Percentiles rank a stretch among this genome's conserved stretches.
Conservation (phyloP, 2,329 filamentous ascomycete genomes). For the Leptographium flavum region DNA sequence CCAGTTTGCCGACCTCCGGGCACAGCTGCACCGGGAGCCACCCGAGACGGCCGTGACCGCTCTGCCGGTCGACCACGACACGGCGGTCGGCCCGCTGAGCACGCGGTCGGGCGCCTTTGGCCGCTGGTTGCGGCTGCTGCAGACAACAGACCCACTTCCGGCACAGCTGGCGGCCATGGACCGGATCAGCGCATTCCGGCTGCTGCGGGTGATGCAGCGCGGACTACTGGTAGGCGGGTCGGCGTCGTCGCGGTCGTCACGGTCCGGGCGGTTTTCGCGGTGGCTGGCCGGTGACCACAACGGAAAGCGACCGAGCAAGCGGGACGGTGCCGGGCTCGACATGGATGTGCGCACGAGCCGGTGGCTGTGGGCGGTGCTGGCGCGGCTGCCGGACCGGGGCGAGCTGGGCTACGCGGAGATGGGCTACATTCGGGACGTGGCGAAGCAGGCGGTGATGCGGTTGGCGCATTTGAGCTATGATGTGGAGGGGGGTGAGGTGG, state of each 20-base stretch:
- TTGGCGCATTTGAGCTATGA: conserved; percentile 40
- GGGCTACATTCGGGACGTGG: conserved; percentile 62
- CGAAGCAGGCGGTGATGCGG: conserved; percentile 56
- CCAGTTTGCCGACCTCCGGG: conserved; percentile 52
- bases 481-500: conserved; percentile 27
- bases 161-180: conserved; percentile 50
- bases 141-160: conserved; percentile 39
- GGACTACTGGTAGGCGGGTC: conserved; percentile 40
- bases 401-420: conserved; percentile 65
- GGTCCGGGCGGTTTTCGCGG: conserved; percentile 6
- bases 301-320: not conserved
- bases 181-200: conserved; percentile 48
- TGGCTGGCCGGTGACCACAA: not conserved
- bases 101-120: conserved; percentile 32
- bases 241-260: conserved; percentile 9
- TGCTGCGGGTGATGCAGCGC: conserved; percentile 52
- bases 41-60: conserved; percentile 35
- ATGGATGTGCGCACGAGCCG: conserved; percentile 54
- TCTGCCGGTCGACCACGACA: conserved; percentile 39
- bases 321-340: conserved; percentile 31
- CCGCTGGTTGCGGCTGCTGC: conserved; percentile 38
- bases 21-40: conserved; percentile 40
- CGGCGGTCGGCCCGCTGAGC: conserved; percentile 39
- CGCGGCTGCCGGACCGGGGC: conserved; percentile 58
- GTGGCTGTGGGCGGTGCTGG: conserved; percentile 78